phyloP scores from a whole-genome alignment of 2,329 filamentous ascomycete species.

The Diaporthe humulicola region DNA sequence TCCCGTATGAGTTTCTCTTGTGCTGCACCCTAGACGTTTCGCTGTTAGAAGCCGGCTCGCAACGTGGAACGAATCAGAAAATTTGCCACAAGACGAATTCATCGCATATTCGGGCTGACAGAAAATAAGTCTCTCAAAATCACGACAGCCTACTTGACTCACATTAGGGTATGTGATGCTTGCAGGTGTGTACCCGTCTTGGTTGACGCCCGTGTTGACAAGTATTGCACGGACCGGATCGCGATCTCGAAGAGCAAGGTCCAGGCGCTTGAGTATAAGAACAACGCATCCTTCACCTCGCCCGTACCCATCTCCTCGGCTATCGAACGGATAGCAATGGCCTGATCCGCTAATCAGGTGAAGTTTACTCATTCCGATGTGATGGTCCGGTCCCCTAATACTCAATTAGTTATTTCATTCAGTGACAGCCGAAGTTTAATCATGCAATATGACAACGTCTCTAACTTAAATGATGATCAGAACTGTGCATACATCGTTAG shows the following conservation, averaged over 20 bases:
- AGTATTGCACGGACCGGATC: conserved; percentile 39
- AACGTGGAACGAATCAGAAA: too few relatives aligned
- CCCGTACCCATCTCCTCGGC: conserved; percentile 8
- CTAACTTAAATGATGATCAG: too few relatives aligned
- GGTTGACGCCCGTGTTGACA: conserved; percentile 45
- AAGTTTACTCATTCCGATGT: conserved; percentile 47
- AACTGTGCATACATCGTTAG: conserved; percentile 39
- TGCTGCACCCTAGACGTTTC: conserved; percentile 38
- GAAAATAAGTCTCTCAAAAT: too few relatives aligned
- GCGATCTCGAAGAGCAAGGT: neutral
- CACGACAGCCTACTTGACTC: too few relatives aligned
- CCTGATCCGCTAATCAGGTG: conserved; percentile 52
- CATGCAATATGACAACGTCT: too few relatives aligned
- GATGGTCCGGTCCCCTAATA: conserved; percentile 39
- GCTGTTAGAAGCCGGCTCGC: too few relatives aligned
- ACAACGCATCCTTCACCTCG: conserved; percentile 26
- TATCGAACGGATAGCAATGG: conserved; percentile 37
- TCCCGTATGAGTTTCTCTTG: conserved; percentile 51
- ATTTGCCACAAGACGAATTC: too few relatives aligned
- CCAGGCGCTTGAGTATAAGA: neutral
- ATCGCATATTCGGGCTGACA: too few relatives aligned
- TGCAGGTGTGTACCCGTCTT: conserved; percentile 48
- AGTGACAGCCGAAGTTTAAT: too few relatives aligned
- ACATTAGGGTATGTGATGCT: conserved; percentile 55
- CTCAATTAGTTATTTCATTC: too few relatives aligned